These are phyloP conservation scores for Candida labiduridarum DNA, from an alignment of 1,139 yeast genomes.

Conservation along the genomic window DNA sequence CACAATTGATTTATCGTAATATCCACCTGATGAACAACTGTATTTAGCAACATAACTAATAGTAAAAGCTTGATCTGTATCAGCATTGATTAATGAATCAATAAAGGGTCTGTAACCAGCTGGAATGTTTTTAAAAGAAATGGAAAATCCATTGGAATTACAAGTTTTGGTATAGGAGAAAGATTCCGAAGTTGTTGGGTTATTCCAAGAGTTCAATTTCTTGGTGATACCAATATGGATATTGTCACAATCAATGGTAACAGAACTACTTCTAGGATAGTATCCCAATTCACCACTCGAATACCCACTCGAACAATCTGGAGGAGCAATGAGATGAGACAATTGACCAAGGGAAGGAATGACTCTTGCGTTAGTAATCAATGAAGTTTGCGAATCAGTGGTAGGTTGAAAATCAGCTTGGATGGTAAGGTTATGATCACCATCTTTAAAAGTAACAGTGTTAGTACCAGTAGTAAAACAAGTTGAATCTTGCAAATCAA, in stretches of 20 bases:
- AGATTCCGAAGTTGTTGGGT: slow-evolving; percentile 17
- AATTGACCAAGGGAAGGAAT: slow-evolving; percentile 16
- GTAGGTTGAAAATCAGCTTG: slow-evolving; percentile 4
- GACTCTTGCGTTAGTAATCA: slow-evolving; percentile 6
- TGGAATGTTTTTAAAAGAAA: slow-evolving; percentile 24
- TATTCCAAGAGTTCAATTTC: slow-evolving; percentile 23
- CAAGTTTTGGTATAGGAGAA: slow-evolving; percentile 17
- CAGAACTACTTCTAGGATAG: slow-evolving; percentile 84
- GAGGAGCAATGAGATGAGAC: slow-evolving; percentile 21
- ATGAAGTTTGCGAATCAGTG: not conserved
- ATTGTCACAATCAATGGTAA: slow-evolving; percentile 43
- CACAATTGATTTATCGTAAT: not conserved
- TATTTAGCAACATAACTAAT: not conserved
- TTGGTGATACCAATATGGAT: slow-evolving; percentile 22
- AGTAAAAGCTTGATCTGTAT: not conserved
- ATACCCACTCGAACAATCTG: slow-evolving; percentile 28
- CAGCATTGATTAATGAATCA: not conserved
- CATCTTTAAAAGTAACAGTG: slow-evolving; percentile 25
- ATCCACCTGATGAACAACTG: not conserved
- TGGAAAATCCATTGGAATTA: slow-evolving; percentile 12
- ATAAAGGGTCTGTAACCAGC: slow-evolving; percentile 30
- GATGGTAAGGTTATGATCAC: slow-evolving; percentile 16
- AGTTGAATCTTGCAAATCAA: slow-evolving; percentile 21
- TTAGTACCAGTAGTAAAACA: slow-evolving; percentile 23
- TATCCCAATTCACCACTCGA: slow-evolving; percentile 88